Conservation (phyloP, 371 early-diverging fungal species). For the Apophysomyces trapeziformis region DNA sequence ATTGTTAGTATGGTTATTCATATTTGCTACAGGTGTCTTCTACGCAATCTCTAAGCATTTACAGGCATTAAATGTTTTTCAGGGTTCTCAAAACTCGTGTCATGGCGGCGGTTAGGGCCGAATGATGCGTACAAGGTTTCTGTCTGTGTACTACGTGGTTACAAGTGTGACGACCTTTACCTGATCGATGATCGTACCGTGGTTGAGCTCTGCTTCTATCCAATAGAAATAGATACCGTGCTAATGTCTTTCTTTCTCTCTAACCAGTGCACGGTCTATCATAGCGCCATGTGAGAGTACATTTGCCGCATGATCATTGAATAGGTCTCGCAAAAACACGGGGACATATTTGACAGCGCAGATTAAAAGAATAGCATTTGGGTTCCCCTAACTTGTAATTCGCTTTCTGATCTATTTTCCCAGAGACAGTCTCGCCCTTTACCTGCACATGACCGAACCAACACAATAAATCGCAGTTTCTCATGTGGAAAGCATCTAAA, state of each 20-base stretch:
- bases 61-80: constrained; percentile 8
- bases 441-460: neutral
- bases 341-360: constrained; percentile 9
- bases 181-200: constrained; percentile 11
- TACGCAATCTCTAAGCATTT: neutral
- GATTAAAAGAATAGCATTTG: neutral
- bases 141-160: constrained; percentile 4
- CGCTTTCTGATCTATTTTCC: neutral
- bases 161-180: constrained; percentile 7
- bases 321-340: constrained; percentile 9
- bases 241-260: neutral
- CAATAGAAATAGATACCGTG: constrained; percentile 6
- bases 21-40: neutral
- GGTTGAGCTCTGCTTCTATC: neutral
- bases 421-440: constrained; percentile 9
- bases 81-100: constrained; percentile 11
- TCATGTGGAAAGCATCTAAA: constrained; percentile 2
- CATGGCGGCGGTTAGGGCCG: constrained; percentile 7
- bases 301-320: constrained; percentile 1
- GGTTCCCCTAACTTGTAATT: constrained; percentile 7
- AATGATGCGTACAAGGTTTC: constrained; percentile 4
- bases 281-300: constrained; percentile 1
- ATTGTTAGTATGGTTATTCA: neutral
- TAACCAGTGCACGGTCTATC: constrained; percentile 4
- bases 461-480: neutral